These are phyloP conservation scores for Acer negundo DNA, from an alignment of 345 rosid genomes.

Conservation along the genomic window DNA sequence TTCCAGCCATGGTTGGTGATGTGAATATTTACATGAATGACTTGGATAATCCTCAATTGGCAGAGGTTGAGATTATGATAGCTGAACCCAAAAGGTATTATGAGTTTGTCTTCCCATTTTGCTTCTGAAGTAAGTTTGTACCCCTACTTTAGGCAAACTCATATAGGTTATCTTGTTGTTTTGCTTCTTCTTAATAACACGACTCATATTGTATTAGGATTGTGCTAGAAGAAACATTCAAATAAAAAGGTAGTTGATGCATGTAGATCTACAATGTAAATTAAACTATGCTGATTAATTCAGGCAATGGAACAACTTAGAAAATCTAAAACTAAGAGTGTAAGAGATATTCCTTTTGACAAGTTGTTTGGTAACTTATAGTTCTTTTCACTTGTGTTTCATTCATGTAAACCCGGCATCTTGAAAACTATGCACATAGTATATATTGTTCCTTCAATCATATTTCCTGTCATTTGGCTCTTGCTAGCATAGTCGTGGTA, in stretches of 20 bases:
- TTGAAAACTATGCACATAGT: background rate
- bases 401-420: background rate
- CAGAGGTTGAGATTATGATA: conserved; percentile 94
- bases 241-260: background rate
- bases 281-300: background rate
- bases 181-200: background rate
- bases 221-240: background rate
- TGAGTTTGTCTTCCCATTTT: too few relatives aligned
- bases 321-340: background rate
- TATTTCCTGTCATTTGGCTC: conserved; percentile 24
- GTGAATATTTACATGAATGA: conserved; percentile 95
- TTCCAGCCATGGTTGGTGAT: conserved; percentile 89
- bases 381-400: background rate
- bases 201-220: background rate
- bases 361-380: background rate
- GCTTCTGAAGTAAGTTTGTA: background rate
- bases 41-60: conserved; percentile 71
- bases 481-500: conserved; percentile 85
- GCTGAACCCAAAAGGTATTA: conserved; percentile 77
- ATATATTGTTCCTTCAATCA: background rate
- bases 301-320: too few relatives aligned
- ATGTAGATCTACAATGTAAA: background rate
- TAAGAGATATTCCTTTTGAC: too few relatives aligned
- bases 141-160: background rate
- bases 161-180: background rate